Base-by-base conservation (phyloP, 2,329 filamentous ascomycete species). In the Alternaria longipes region DNA sequence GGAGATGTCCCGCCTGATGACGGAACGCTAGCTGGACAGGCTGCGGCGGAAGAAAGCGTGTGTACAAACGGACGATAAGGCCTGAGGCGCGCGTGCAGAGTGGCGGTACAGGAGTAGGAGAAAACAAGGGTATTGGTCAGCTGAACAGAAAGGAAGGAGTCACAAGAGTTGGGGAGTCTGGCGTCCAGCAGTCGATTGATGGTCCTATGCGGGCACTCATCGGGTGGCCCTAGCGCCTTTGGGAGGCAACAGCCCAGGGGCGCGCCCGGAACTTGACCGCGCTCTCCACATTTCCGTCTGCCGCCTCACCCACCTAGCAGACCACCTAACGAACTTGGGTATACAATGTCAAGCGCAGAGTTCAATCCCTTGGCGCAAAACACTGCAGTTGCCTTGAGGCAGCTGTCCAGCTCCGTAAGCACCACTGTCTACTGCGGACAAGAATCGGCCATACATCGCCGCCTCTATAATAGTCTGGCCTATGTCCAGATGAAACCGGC, bases 1-100 rank as follows among this genome's bases (percentile, higher is more conserved):
- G 62, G 64, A 70, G 56, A 40, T 66, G 73, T 72, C 72, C 72
- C 77, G 76, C 76, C 71, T 71, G 72, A 77, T 78, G 77, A 79
- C 77, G 77, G 77, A 77, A 79, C 74, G 76, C 75, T 76, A 16
- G 32, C 46, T 50, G 9, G 46, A 50, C 46, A 78, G 76, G 75
- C 73, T 74, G 64, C 67, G 59, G 59, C 61, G 61, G 60, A 57
- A 62, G 59, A 59, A 60, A 61, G 63, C 56, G 62, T 50, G 28
- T 57, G 56, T 61, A 50, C 28, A 36, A 36, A n/a, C 26, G 34
- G n/a, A 40, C 53, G 59, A 62, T 26, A 51, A 54, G 62, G 49
- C 40, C 47, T 60, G 49, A 46, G 47, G 57, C 53, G 42, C 47
- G 58, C 28, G 60, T 42, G 36, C 34, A 55, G 47, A 28, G 38